Evolutionary conservation across 2,329 filamentous ascomycete species (phyloP).

Genomic region (Fusarium setosum): DNA sequence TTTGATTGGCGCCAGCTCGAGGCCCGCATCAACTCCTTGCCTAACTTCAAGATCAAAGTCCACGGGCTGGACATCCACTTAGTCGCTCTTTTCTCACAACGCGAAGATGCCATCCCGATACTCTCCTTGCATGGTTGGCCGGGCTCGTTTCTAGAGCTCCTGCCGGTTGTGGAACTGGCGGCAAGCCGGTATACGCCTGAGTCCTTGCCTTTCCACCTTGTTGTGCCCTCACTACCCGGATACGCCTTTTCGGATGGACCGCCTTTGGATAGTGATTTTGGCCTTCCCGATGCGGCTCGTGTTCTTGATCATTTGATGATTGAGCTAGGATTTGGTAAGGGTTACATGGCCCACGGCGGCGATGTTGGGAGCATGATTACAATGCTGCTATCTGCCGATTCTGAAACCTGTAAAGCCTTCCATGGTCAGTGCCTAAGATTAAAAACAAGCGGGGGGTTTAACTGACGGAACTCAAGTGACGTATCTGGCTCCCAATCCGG

Average conservation of each 20-base stretch:
- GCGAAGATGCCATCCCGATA: conserved; percentile 61
- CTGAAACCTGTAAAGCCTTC: neutral
- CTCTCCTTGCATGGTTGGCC: conserved; percentile 68
- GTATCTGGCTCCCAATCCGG: too few species aligned
- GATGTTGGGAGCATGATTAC: conserved; percentile 60
- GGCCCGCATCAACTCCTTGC: neutral
- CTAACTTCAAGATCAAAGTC: neutral
- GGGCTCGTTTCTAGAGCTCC: conserved; percentile 64
- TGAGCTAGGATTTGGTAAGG: conserved; percentile 60
- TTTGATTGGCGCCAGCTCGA: conserved; percentile 2
- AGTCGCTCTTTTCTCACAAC: conserved; percentile 63
- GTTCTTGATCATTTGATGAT: conserved; percentile 64
- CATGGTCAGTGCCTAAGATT: neutral
- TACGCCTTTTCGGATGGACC: conserved; percentile 63
- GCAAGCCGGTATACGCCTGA: conserved; percentile 59
- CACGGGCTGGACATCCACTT: conserved; percentile 58
- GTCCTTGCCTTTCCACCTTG: conserved; percentile 65
- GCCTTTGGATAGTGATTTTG: conserved; percentile 56
- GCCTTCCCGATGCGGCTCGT: conserved; percentile 42
- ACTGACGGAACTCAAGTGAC: too few species aligned
- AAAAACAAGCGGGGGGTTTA: too few species aligned
- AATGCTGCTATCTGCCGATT: neutral
- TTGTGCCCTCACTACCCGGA: conserved; percentile 66
- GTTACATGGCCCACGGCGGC: conserved; percentile 68
- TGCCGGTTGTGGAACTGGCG: conserved; percentile 61